Percentiles rank a stretch among this genome's conserved stretches.
Conservation (phyloP, 352 stramenopile genomes). For the Phytophthora syringae region DNA sequence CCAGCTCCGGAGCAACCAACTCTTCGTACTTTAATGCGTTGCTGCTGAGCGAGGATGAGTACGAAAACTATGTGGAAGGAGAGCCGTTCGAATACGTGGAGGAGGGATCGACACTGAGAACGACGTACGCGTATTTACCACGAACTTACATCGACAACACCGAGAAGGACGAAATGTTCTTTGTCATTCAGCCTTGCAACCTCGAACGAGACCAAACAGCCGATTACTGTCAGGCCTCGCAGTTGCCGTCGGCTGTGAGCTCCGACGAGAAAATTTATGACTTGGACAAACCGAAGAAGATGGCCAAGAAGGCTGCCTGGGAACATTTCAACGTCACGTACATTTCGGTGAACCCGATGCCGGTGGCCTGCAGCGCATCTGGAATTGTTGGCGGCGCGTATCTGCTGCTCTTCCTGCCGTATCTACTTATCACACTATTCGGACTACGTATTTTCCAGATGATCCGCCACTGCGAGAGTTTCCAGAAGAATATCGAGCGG, state of each 20-base stretch:
- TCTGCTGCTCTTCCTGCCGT: slow-evolving; percentile 68
- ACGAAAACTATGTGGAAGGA: slow-evolving; percentile 59
- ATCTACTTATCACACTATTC: slow-evolving; percentile 58
- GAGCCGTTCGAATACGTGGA: slow-evolving; percentile 54
- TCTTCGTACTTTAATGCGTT: slow-evolving; percentile 59
- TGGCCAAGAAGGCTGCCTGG: slow-evolving; percentile 17
- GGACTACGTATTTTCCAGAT: slow-evolving; percentile 72
- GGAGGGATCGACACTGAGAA: slow-evolving; percentile 50
- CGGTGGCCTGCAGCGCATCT: slow-evolving; percentile 54
- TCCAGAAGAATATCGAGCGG: slow-evolving; percentile 64
- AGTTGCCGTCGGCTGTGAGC: slow-evolving; percentile 47
- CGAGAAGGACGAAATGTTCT: slow-evolving; percentile 59
- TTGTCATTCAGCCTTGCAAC: slow-evolving; percentile 64
- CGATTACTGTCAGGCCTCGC: slow-evolving; percentile 46
- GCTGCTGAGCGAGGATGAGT: slow-evolving; percentile 59
- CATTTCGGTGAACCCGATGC: slow-evolving; percentile 73
- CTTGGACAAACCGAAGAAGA: slow-evolving; percentile 35
- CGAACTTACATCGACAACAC: slow-evolving; percentile 55
- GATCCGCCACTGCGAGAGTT: slow-evolving; percentile 64
- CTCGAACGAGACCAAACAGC: slow-evolving; percentile 40
- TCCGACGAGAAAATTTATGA: slow-evolving; percentile 55
- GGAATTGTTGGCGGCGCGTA: slow-evolving; percentile 53
- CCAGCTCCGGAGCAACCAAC: slow-evolving; percentile 25
- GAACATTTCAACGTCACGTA: slow-evolving; percentile 37
- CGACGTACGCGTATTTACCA: slow-evolving; percentile 53